Conservation (phyloP, 139 green algal genomes). For the Chlamydomonas incerta region DNA sequence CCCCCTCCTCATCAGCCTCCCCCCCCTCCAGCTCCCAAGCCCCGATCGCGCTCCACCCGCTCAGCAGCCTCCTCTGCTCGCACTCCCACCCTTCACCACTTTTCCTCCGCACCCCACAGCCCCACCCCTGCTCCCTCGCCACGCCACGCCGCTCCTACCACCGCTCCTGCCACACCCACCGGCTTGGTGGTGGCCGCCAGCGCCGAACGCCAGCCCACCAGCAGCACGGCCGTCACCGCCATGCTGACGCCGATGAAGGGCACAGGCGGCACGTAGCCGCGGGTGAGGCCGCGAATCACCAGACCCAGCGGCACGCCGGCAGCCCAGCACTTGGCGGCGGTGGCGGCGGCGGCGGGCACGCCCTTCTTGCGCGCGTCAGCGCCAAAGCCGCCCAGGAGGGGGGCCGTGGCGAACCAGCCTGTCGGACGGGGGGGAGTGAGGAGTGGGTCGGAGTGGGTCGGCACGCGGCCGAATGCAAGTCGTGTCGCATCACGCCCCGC, state of each 20-base stretch:
- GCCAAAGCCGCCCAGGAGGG: conserved; percentile 68
- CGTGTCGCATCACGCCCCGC: too few species aligned
- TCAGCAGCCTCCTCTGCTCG: background rate
- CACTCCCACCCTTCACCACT: too few species aligned
- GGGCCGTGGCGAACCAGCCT: conserved; percentile 73
- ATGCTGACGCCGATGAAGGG: conserved; percentile 81
- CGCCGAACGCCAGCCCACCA: conserved; percentile 78
- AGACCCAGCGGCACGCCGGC: conserved; percentile 74
- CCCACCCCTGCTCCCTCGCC: background rate
- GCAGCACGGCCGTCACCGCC: conserved; percentile 70
- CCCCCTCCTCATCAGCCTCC: too few species aligned
- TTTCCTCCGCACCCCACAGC: background rate
- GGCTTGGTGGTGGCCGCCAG: conserved; percentile 61
- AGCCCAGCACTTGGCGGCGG: conserved; percentile 79
- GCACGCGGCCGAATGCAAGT: too few species aligned
- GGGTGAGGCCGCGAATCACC: conserved; percentile 61
- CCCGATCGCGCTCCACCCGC: too few species aligned
- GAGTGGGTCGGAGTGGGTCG: background rate
- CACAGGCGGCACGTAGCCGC: conserved; percentile 76
- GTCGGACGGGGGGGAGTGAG: background rate
- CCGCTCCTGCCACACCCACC: background rate
- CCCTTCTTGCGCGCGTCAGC: conserved; percentile 61
- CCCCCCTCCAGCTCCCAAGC: too few species aligned
- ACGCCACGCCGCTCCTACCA: too few species aligned
- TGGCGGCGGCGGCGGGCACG: conserved; percentile 55